Evolutionary conservation across 495 filamentous ascomycete genomes (phyloP).

Genomic region (Neurospora sp.): DNA sequence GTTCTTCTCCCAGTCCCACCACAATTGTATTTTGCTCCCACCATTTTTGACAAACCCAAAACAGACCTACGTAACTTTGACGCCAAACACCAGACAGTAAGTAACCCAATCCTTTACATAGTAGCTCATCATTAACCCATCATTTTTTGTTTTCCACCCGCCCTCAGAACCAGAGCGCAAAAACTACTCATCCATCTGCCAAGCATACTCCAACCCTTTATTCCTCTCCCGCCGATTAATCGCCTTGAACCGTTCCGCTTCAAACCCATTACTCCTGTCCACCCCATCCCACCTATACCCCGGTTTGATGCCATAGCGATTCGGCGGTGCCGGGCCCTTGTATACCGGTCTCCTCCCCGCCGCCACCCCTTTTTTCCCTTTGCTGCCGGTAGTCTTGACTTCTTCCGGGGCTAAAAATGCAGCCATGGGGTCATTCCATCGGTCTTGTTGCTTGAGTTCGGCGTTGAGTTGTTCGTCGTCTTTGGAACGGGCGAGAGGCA

Average conservation of each 20-base stretch:
- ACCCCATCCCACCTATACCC: conserved; percentile 97
- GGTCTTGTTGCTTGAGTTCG: conserved; percentile 59
- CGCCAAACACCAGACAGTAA: neutral
- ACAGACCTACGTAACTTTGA: too few species aligned
- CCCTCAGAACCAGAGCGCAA: too few species aligned
- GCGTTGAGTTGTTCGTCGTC: conserved; percentile 80
- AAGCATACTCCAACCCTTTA: conserved; percentile 76
- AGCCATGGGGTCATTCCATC: conserved; percentile 94
- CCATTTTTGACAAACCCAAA: too few species aligned
- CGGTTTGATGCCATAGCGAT: conserved; percentile 88
- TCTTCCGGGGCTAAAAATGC: conserved; percentile 50
- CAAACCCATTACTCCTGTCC: conserved; percentile 87
- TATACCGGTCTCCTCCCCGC: conserved; percentile 60
- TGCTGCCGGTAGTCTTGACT: too few species aligned
- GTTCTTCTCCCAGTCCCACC: too few species aligned
- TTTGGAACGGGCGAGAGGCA: conserved; percentile 66
- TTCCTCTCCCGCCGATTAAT: conserved; percentile 63
- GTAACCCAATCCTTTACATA: too few species aligned
- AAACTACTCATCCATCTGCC: conserved; percentile 82
- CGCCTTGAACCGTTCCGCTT: conserved; percentile 86
- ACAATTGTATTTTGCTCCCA: too few species aligned
- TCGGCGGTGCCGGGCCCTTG: conserved; percentile 68
- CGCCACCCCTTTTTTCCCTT: too few species aligned
- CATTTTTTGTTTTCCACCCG: too few species aligned
- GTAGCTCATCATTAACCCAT: neutral